A percentile compares a stretch with the other conserved stretches of the same genome.
Conservation (phyloP, 371 early-diverging fungal species). For the Fennellomyces sp. region DNA sequence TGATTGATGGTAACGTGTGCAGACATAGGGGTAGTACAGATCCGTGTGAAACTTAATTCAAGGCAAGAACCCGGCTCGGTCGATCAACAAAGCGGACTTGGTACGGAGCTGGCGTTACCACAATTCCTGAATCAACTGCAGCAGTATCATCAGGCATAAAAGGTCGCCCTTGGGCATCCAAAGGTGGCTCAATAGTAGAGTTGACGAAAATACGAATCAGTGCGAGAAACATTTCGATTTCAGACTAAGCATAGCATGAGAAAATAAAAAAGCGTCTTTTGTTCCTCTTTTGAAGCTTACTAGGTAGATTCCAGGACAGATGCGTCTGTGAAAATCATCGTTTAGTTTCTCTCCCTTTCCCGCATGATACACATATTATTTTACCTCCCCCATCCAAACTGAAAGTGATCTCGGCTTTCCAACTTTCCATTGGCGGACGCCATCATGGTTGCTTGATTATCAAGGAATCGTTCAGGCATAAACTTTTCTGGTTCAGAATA, state of each 20-base stretch:
- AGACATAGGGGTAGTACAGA: too few species aligned
- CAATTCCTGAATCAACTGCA: neutral
- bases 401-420: slow-evolving; percentile 12
- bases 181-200: slow-evolving; percentile 1
- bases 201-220: slow-evolving; percentile 9
- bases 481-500: slow-evolving; percentile 12
- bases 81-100: slow-evolving; percentile 9
- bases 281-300: neutral
- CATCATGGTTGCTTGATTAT: slow-evolving; percentile 7
- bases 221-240: slow-evolving; percentile 9
- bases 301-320: slow-evolving; percentile 20
- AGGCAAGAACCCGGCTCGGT: too few species aligned
- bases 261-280: neutral
- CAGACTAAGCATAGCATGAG: neutral
- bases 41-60: too few species aligned
- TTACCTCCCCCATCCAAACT: slow-evolving; percentile 20
- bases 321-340: neutral
- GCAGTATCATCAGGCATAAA: neutral
- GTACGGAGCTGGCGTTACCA: slow-evolving; percentile 1
- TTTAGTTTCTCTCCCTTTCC: neutral
- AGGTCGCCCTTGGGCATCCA: neutral
- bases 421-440: slow-evolving; percentile 11
- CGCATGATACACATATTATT: neutral
- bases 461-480: slow-evolving; percentile 17
- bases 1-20: too few species aligned